Evolutionary conservation across 139 green algal genomes (phyloP), one percentile per base, ranked within the genome.

Genomic region (Gonium pectorale): DNA sequence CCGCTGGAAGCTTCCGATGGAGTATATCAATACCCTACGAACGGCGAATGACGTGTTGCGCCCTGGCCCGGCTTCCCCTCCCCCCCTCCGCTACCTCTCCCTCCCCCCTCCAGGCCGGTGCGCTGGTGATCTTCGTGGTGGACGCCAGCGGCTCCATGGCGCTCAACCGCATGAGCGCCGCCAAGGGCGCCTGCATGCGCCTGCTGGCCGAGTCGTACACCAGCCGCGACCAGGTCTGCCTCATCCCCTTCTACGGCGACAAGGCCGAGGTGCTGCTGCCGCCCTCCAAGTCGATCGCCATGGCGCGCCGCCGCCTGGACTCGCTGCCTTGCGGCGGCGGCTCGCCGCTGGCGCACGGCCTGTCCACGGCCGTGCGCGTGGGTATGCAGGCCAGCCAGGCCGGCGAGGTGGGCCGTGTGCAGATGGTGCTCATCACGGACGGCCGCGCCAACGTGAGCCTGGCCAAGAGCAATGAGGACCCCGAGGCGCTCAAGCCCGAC

Each of bases 231-330:
- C 94, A 98, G 91, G 97, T 99, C 38, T 97, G 86, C 67, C 94
- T 99, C 66, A 98, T 99, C 66, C 97, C 97, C 83, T 99, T 99
- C 92, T 98, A 97, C 73, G 97, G 97, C 35, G 97, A 99, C 87
- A 96, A 95, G 91, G 97, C 97, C 19, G 96, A 99, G 90, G 95
- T 99, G 86, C 95, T 99, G 56, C 92, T 99, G 85, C 97, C 97
- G 15, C 97, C 97, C 41, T 97, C 91, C 67, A 98, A 98, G 82
- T 99, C 97, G 59, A 99, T 99, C 62, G 93, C 96, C 80, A 99
- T 99, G 97, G 97, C 97, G 13, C 92, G 95, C 64, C 95, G 94
- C 60, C 93, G 97, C 11, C 90, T 99, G 26, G 97, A 99, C 91
- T 91, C 90, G 66, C 92, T 99, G 85, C 97, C 97, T 51, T 99